These are phyloP conservation scores for Talaromyces sp. DNA, from an alignment of 2,329 filamentous ascomycete genomes.

Conservation along the genomic window DNA sequence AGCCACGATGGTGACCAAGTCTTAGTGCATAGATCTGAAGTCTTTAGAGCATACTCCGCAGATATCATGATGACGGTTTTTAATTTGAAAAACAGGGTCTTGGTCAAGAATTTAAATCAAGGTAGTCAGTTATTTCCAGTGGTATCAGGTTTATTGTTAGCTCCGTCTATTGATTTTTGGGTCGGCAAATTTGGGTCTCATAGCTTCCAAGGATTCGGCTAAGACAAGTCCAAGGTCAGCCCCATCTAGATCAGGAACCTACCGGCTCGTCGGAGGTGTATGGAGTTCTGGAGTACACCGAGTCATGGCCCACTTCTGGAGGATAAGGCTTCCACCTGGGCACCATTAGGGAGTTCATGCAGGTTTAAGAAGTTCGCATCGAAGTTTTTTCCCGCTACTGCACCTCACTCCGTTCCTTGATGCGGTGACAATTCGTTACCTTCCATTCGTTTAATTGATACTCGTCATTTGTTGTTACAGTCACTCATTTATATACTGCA, in stretches of 20 bases:
- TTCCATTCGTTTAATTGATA: constrained; percentile 9
- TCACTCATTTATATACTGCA: constrained; percentile 10
- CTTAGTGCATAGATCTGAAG: too few relatives aligned
- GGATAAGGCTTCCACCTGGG: background rate
- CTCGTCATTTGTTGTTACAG: constrained; percentile 13
- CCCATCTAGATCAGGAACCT: constrained; percentile 10
- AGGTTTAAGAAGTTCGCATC: background rate
- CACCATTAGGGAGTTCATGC: background rate
- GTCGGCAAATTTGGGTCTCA: constrained; percentile 1
- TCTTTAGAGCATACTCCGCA: too few relatives aligned
- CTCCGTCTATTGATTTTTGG: background rate
- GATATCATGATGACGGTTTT: too few relatives aligned
- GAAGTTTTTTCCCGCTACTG: background rate
- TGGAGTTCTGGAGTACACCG: constrained; percentile 4
- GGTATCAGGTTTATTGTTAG: background rate
- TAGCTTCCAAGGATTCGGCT: constrained; percentile 32
- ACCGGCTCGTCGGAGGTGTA: background rate
- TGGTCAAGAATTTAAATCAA: background rate
- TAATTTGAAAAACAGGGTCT: too few relatives aligned
- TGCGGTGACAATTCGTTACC: background rate
- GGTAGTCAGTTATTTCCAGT: background rate
- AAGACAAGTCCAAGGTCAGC: constrained; percentile 5
- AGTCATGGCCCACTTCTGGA: constrained; percentile 4
- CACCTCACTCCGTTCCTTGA: background rate
- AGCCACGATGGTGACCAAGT: too few relatives aligned